Percentiles rank a stretch among this genome's conserved stretches.
phyloP scores from a whole-genome alignment of 2,329 filamentous ascomycete species.

The Aspergillus sergii region DNA sequence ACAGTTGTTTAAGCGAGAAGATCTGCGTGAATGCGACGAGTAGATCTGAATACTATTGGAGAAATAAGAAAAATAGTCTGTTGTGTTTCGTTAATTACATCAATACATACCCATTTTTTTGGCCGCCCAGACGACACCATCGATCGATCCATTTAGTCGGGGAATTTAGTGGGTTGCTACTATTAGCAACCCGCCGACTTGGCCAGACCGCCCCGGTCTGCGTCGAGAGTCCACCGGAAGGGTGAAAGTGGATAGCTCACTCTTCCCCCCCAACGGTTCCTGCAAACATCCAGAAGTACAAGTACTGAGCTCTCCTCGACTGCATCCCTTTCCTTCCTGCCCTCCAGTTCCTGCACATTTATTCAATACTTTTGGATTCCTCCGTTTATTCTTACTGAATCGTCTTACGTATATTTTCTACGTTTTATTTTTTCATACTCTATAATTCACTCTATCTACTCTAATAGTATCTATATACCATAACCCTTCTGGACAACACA shows the following conservation, averaged over 20 bases:
- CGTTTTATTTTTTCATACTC: constrained; percentile 1
- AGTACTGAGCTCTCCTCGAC: constrained; percentile 15
- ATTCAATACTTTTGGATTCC: not conserved
- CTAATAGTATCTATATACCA: not conserved
- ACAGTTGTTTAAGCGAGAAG: not conserved
- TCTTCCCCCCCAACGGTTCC: constrained; percentile 32
- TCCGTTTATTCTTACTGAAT: not conserved
- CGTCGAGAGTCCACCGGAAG: constrained; percentile 1
- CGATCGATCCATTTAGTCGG: constrained; percentile 5
- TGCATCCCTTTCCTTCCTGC: constrained; percentile 14
- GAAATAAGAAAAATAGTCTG: not conserved
- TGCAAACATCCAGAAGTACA: constrained; percentile 13
- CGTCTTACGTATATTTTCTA: constrained; percentile 4
- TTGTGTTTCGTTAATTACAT: not conserved
- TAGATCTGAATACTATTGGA: not conserved
- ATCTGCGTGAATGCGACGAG: not conserved
- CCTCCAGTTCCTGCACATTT: constrained; percentile 4
- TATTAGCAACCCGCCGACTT: constrained; percentile 5
- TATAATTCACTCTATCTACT: not conserved
- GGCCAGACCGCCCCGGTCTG: constrained; percentile 7
- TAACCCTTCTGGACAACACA: not conserved
- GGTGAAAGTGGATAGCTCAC: constrained; percentile 12
- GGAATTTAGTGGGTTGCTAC: constrained; percentile 2
- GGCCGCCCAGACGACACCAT: constrained; percentile 1
- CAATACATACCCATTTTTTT: not conserved